Evolutionary conservation across 192 early-diverging fungal genomes (phyloP).

Genomic region (Obelidium mucronatum): DNA sequence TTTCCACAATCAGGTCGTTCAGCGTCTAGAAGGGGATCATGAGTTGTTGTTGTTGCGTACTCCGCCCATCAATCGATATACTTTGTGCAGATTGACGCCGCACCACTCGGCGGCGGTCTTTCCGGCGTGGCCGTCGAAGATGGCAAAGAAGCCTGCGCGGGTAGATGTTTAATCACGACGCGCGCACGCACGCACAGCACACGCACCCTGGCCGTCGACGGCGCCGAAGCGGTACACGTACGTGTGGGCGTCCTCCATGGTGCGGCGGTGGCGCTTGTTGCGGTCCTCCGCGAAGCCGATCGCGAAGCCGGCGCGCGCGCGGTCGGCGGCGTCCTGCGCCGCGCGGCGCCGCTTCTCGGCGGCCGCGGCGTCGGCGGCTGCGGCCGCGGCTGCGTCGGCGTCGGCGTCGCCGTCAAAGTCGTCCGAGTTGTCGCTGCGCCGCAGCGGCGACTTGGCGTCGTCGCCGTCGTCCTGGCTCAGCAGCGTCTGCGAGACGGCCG

Average conservation of each 20-base stretch:
- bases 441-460: background rate
- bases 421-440: background rate
- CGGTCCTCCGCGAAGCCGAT: constrained; percentile 84
- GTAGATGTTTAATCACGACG: constrained; percentile 6
- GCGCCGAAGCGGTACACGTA: constrained; percentile 84
- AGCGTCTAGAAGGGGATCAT: constrained; percentile 63
- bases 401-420: background rate
- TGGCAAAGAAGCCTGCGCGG: constrained; percentile 80
- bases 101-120: constrained; percentile 96
- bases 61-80: background rate
- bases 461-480: background rate
- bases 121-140: constrained; percentile 98
- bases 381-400: background rate
- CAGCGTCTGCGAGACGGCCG: constrained; percentile 7
- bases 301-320: constrained; percentile 53
- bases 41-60: background rate
- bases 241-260: constrained; percentile 98
- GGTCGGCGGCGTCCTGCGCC: background rate
- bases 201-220: constrained; percentile 71
- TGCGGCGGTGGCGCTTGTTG: constrained; percentile 89
- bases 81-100: constrained; percentile 84
- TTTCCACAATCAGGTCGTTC: constrained; percentile 61
- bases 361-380: background rate
- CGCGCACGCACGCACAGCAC: background rate
- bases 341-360: background rate